phyloP scores from a whole-genome alignment of 2,329 filamentous ascomycete genomes.

The Lasiodiplodia citricola region DNA sequence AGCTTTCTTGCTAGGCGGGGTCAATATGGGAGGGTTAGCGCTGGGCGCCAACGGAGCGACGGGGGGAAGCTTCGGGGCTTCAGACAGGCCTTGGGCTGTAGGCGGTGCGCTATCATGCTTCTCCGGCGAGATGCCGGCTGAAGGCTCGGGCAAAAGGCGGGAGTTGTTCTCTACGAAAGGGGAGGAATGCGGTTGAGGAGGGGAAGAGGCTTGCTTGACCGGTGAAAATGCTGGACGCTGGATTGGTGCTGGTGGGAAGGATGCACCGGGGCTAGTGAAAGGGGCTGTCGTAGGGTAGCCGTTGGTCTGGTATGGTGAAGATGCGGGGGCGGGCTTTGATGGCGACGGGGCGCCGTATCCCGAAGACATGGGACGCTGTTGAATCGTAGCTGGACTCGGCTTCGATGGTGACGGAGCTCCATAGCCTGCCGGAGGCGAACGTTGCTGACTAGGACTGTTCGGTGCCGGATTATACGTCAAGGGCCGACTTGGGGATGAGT shows the following conservation, averaged over 20 bases:
- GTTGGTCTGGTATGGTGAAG: constrained; percentile 42
- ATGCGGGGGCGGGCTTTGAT: constrained; percentile 42
- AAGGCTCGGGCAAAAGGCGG: constrained; percentile 41
- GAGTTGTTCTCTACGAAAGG: constrained; percentile 33
- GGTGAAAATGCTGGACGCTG: constrained; percentile 44
- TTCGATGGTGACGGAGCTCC: constrained; percentile 10
- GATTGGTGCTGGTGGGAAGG: constrained; percentile 45
- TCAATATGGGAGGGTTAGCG: constrained; percentile 62
- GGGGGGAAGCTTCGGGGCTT: constrained; percentile 61
- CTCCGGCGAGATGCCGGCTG: constrained; percentile 52
- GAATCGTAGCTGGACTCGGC: constrained; percentile 44
- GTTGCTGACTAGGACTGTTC: constrained; percentile 42
- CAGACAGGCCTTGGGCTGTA: constrained; percentile 39
- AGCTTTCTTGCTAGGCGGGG: constrained; percentile 64
- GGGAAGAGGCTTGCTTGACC: constrained; percentile 44
- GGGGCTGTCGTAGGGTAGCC: constrained; percentile 39
- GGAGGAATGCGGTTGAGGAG: constrained; percentile 40
- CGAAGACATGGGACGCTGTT: constrained; percentile 50
- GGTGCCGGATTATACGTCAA: constrained; percentile 36
- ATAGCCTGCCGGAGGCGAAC: constrained; percentile 42
- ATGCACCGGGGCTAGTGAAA: constrained; percentile 53
- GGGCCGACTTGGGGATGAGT: constrained; percentile 10
- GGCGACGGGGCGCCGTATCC: constrained; percentile 35
- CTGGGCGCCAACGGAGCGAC: constrained; percentile 63
- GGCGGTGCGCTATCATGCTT: constrained; percentile 50